phyloP scores from a whole-genome alignment of 1,284 basidiomycete genomes.

The Fistulinella staudtii region DNA sequence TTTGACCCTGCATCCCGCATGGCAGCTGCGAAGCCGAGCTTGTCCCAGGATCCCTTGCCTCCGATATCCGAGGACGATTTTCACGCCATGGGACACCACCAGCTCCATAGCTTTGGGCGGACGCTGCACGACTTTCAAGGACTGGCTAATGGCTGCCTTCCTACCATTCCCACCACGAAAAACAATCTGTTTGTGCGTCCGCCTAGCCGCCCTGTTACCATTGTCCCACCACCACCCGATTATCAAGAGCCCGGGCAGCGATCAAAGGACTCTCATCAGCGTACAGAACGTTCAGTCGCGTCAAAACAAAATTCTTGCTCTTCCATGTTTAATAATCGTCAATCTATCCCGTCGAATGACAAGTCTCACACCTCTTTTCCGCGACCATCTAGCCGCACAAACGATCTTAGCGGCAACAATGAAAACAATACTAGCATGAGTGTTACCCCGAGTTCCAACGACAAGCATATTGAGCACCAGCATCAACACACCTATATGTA shows the following conservation, averaged over 20 bases:
- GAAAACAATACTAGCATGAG: slow-evolving; percentile 6
- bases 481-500: slow-evolving; percentile 18
- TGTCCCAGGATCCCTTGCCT: slow-evolving; percentile 24
- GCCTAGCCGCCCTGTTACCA: slow-evolving; percentile 29
- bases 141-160: background rate
- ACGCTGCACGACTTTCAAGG: no score
- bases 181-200: slow-evolving; percentile 20
- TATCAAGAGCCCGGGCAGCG: slow-evolving; percentile 35
- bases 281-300: slow-evolving; percentile 6
- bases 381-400: slow-evolving; percentile 13
- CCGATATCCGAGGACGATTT: slow-evolving; percentile 39
- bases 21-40: slow-evolving; percentile 1
- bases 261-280: slow-evolving; percentile 18
- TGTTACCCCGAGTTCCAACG: no score
- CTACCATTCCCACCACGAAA: background rate
- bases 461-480: no score
- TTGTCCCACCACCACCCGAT: slow-evolving; percentile 30
- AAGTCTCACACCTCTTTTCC: slow-evolving; percentile 15
- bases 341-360: slow-evolving; percentile 6
- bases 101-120: slow-evolving; percentile 7
- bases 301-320: slow-evolving; percentile 5
- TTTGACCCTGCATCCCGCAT: slow-evolving; percentile 3
- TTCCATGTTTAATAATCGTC: slow-evolving; percentile 9
- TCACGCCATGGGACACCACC: slow-evolving; percentile 25
- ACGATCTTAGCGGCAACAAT: slow-evolving; percentile 5